Evolutionary conservation across 768 basidiomycete genomes (phyloP).

Genomic region (Boletus eberwhitei): DNA sequence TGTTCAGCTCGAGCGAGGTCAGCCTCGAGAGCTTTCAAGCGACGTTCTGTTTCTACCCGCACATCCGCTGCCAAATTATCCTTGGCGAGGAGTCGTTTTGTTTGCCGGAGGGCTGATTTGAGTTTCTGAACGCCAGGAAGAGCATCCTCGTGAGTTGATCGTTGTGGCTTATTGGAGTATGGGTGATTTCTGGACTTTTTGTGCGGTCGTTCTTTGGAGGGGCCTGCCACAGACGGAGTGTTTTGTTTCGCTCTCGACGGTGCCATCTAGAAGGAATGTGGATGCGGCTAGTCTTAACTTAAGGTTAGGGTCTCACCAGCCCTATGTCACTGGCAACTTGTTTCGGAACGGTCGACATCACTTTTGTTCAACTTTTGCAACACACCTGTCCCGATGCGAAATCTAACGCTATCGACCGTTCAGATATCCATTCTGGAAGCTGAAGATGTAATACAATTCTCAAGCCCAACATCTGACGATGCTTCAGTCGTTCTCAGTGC

Average conservation of each 20-base stretch:
- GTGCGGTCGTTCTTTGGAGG: slow-evolving; percentile 14
- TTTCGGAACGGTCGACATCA: no score
- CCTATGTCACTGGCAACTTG: not conserved
- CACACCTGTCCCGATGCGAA: slow-evolving; percentile 44
- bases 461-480: slow-evolving; percentile 14
- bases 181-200: slow-evolving; percentile 14
- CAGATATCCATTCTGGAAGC: slow-evolving; percentile 13
- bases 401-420: slow-evolving; percentile 45
- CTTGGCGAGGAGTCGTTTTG: slow-evolving; percentile 79
- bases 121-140: slow-evolving; percentile 78
- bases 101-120: slow-evolving; percentile 81
- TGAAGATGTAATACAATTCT: slow-evolving; percentile 14
- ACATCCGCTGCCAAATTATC: slow-evolving; percentile 84
- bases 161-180: slow-evolving; percentile 12
- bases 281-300: not conserved
- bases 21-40: slow-evolving; percentile 68
- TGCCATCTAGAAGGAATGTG: slow-evolving; percentile 10
- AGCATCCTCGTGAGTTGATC: slow-evolving; percentile 10
- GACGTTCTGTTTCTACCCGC: slow-evolving; percentile 75
- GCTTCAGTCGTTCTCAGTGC: slow-evolving; percentile 39
- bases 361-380: not conserved
- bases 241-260: slow-evolving; percentile 13
- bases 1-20: slow-evolving; percentile 66
- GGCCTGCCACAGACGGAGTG: not conserved
- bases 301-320: slow-evolving; percentile 16